Evolutionary conservation across 2,329 filamentous ascomycete genomes (phyloP), one percentile per base, ranked within the genome.

Genomic region (Colletotrichum karsti): DNA sequence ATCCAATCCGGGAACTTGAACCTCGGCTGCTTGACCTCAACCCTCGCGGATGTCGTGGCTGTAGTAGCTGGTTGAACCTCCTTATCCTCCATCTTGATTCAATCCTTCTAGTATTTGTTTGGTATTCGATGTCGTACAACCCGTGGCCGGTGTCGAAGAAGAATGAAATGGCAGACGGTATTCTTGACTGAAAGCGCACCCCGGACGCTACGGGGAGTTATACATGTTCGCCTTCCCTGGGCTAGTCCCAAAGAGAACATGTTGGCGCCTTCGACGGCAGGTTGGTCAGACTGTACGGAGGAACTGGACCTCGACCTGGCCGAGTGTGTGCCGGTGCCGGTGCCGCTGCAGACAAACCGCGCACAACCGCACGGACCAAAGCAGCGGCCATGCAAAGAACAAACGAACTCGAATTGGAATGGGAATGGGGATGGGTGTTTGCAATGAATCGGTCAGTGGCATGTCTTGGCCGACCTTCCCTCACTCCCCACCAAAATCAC

Each of bases 1-100:
- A 83, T 70, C 80, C 81, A 84, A 20, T 72, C 56, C 4, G 72
- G 76, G 15, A 76, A 57, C 39, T 57, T 70, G 53, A 72, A 57
- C 28, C 35, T 64, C 8, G 64, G 22, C 33, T 55, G 7, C 28
- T 30, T 44, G 7, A 41, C 20, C 46, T 50, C 26, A 24, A 50
- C 28, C n/a, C 46, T 50, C 24, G 46, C 46, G 9, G 46, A 50
- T 18, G 7, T 41, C 18, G 13, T 33, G n/a, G 44, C 44, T 22
- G 22, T 10, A 9, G 57, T 60, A 6, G 57, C 9, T 6, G 22
- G 9, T 10, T 42, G n/a, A 7, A 6, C 10, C 12, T 56, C 33
- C 12, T 39, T 12, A 4, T 59, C 39, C 18, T 54, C 64, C 41
- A 56, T 55, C 4, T 58, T 41, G 18, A 22, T 20, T 18, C 24